phyloP scores from a whole-genome alignment of 257 asterid species.

The Avicennia marina region DNA sequence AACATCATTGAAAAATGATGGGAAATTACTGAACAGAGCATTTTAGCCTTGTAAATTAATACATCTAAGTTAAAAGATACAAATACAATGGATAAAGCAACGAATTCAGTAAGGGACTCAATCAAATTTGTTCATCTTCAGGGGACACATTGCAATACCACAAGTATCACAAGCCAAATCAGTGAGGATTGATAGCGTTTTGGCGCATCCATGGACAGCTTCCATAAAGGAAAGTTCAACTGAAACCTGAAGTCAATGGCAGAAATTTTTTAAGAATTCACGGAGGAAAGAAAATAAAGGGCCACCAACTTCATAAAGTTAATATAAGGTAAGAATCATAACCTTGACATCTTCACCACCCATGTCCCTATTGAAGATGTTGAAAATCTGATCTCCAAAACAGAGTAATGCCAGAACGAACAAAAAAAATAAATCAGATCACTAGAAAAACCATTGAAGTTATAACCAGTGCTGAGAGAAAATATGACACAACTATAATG shows the following conservation, averaged over 20 bases:
- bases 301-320: constrained; percentile 8
- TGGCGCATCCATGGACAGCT: constrained; percentile 94
- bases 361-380: constrained; percentile 54
- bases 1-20: not conserved
- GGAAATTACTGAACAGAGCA: not conserved
- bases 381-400: constrained; percentile 52
- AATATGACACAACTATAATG: no score
- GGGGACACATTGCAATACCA: constrained; percentile 42
- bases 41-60: constrained; percentile 5
- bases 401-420: constrained; percentile 19
- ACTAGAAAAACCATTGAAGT: no score
- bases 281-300: not conserved
- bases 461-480: no score
- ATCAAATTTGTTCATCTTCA: not conserved
- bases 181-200: constrained; percentile 57
- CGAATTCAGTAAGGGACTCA: not conserved
- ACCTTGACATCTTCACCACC: constrained; percentile 92
- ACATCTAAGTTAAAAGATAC: not conserved
- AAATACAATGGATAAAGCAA: constrained; percentile 1
- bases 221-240: constrained; percentile 92
- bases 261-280: constrained; percentile 9
- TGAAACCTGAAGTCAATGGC: constrained; percentile 44
- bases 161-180: constrained; percentile 74
- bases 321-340: constrained; percentile 4
- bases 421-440: constrained; percentile 23